Conservation (phyloP, 257 asterid species). For the Apocynum venetum region DNA sequence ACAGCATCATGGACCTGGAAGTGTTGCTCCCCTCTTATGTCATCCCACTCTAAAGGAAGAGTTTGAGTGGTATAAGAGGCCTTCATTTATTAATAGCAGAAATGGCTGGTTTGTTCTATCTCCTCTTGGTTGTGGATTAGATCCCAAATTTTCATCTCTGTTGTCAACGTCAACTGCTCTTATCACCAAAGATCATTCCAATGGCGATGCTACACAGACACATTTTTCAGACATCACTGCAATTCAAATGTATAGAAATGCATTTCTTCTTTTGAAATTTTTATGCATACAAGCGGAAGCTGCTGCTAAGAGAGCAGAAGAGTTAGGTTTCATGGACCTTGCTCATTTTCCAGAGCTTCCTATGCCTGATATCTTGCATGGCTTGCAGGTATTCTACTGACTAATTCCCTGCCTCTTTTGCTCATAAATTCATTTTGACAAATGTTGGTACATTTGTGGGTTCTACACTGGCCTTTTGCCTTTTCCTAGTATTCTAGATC, state of each 20-base stretch:
- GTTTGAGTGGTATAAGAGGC: conserved; percentile 64
- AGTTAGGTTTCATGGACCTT: conserved; percentile 78
- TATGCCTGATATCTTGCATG: conserved; percentile 93
- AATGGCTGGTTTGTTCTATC: conserved; percentile 92
- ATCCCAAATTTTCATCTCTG: conserved; percentile 38
- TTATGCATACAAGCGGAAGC: conserved; percentile 75
- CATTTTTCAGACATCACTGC: conserved; percentile 70
- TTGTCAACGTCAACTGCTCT: conserved; percentile 45
- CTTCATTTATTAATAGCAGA: conserved; percentile 64
- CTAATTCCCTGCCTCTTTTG: background rate
- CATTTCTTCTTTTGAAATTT: conserved; percentile 74
- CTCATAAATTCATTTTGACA: background rate
- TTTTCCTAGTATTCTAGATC: background rate
- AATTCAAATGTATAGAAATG: conserved; percentile 62
- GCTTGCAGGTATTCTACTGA: conserved; percentile 60
- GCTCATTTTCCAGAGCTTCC: conserved; percentile 93
- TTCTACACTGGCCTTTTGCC: background rate
- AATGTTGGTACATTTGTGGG: background rate
- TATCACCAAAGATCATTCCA: conserved; percentile 47
- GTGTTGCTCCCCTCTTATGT: conserved; percentile 56
- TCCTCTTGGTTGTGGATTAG: conserved; percentile 63
- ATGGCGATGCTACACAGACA: conserved; percentile 41
- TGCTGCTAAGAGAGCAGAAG: conserved; percentile 81
- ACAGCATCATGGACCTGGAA: conserved; percentile 54
- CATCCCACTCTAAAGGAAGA: conserved; percentile 73